These are phyloP conservation scores for Aspergillus leporis DNA, from an alignment of 495 filamentous ascomycete genomes.

Conservation along the genomic window DNA sequence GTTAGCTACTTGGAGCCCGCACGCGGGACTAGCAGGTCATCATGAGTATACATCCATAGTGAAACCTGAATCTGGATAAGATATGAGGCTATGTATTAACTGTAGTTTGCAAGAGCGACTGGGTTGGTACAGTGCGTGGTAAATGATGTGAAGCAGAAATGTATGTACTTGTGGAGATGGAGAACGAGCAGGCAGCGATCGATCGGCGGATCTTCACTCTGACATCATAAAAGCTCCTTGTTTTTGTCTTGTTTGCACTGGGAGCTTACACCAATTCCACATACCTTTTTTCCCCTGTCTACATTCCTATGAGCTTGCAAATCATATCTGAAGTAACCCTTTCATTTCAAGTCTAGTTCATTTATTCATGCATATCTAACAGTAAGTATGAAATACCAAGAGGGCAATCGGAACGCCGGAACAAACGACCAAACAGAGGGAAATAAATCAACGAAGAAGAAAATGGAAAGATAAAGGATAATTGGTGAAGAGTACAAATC, in stretches of 20 bases:
- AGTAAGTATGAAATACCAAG: not conserved
- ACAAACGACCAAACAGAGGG: not conserved
- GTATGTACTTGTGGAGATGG: not conserved
- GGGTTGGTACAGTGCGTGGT: not conserved
- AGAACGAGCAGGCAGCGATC: not conserved
- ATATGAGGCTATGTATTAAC: not conserved
- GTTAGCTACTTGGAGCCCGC: constrained; percentile 1
- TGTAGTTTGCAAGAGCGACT: not conserved
- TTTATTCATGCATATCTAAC: constrained; percentile 1
- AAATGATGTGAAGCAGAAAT: not conserved
- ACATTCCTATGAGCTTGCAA: not conserved
- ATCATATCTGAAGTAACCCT: too few relatives aligned
- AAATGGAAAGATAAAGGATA: not conserved
- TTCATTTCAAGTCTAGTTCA: not conserved
- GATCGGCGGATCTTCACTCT: not conserved
- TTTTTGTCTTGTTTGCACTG: not conserved
- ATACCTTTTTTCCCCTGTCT: not conserved
- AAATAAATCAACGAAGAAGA: not conserved
- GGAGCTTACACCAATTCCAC: not conserved
- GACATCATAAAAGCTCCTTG: not conserved
- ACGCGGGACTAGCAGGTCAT: not conserved
- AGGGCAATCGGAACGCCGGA: too few relatives aligned
- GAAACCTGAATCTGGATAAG: not conserved
- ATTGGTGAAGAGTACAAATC: not conserved
- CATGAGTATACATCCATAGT: constrained; percentile 24